Conservation (phyloP, 2,329 filamentous ascomycete species). For the Intubia oerlemansii region DNA sequence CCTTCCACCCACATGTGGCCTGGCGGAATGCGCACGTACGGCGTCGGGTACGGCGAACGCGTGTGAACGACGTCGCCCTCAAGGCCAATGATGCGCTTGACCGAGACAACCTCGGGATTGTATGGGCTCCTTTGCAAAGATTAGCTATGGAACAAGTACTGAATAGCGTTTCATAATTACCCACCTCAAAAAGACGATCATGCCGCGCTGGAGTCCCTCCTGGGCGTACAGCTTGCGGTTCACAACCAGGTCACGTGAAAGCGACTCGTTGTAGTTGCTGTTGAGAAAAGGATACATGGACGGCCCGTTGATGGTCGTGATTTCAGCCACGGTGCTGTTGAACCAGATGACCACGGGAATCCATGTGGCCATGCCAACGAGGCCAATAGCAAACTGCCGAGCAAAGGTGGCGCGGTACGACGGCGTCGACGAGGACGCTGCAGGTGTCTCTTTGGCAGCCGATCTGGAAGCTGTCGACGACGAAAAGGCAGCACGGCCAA, state of each 20-base stretch:
- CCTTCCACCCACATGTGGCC: constrained; percentile 94
- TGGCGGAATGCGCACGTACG: constrained; percentile 43
- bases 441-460: background rate
- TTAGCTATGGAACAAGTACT: background rate
- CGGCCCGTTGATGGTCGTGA: constrained; percentile 33
- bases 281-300: constrained; percentile 70
- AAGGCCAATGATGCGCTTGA: constrained; percentile 70
- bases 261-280: constrained; percentile 35
- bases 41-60: constrained; percentile 33
- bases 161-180: constrained; percentile 5
- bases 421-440: background rate
- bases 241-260: constrained; percentile 31
- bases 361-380: constrained; percentile 36
- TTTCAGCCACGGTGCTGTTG: constrained; percentile 36
- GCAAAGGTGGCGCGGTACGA: constrained; percentile 9
- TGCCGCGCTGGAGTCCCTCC: constrained; percentile 41
- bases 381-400: constrained; percentile 20
- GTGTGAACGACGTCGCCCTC: constrained; percentile 59
- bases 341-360: constrained; percentile 39
- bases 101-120: constrained; percentile 43
- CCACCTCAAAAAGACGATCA: constrained; percentile 52
- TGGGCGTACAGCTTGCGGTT: constrained; percentile 37
- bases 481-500: background rate
- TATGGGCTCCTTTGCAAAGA: constrained; percentile 37
- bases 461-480: constrained; percentile 1